Conservation (phyloP, 2,329 filamentous ascomycete genomes). For the Lachnellula willkommii region DNA sequence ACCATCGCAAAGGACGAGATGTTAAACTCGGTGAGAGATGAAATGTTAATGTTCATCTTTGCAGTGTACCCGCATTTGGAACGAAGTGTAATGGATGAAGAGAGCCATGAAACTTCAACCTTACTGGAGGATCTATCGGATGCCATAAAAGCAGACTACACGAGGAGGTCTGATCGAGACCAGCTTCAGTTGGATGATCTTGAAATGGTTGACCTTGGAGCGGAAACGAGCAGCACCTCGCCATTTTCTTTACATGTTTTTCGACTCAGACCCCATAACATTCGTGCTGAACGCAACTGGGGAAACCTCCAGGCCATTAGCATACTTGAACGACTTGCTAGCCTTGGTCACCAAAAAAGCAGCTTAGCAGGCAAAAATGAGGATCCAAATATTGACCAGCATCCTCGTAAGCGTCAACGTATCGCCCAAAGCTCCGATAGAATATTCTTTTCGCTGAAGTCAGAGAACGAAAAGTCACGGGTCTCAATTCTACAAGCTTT, state of each 20-base stretch:
- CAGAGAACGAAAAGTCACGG: slow-evolving; percentile 19
- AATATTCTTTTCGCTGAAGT: slow-evolving; percentile 25
- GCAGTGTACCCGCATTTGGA: slow-evolving; percentile 60
- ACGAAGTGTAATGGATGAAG: slow-evolving; percentile 43
- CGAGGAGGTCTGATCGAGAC: slow-evolving; percentile 62
- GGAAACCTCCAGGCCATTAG: slow-evolving; percentile 54
- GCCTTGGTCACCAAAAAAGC: slow-evolving; percentile 15
- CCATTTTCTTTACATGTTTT: slow-evolving; percentile 47
- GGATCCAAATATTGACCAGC: slow-evolving; percentile 10
- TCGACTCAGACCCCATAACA: slow-evolving; percentile 47
- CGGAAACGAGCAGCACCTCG: slow-evolving; percentile 1
- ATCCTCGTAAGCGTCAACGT: slow-evolving; percentile 30
- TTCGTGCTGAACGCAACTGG: slow-evolving; percentile 56
- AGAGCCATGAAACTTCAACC: slow-evolving; percentile 29
- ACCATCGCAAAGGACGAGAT: slow-evolving; percentile 53
- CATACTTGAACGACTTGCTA: slow-evolving; percentile 43
- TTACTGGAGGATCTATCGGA: slow-evolving; percentile 63
- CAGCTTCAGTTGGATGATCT: slow-evolving; percentile 76
- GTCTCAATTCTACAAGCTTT: slow-evolving; percentile 45
- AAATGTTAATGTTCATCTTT: slow-evolving; percentile 69
- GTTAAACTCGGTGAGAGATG: slow-evolving; percentile 60
- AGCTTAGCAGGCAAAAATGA: slow-evolving; percentile 5
- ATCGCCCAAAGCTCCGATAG: slow-evolving; percentile 19
- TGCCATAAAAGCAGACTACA: slow-evolving; percentile 72
- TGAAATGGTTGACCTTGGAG: slow-evolving; percentile 37